phyloP scores from a whole-genome alignment of 2,329 filamentous ascomycete genomes.

The Clarireedia monteithiana region DNA sequence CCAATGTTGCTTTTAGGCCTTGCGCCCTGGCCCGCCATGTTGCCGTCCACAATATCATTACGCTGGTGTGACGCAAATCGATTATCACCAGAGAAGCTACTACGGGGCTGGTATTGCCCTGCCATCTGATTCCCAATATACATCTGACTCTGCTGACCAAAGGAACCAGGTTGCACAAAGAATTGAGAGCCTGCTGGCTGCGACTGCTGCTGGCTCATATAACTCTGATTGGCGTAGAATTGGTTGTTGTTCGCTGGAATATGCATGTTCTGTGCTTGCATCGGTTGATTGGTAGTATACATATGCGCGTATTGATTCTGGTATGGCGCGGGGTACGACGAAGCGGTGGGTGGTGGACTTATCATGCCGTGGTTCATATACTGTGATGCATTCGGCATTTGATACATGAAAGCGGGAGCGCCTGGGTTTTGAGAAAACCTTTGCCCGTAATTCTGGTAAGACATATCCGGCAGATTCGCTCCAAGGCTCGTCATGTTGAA shows the following conservation, averaged over 20 bases:
- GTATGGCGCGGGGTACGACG: slow-evolving; percentile 23
- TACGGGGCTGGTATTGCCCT: slow-evolving; percentile 16
- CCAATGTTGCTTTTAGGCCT: slow-evolving; percentile 21
- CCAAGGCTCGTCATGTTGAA: slow-evolving; percentile 24
- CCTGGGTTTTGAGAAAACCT: slow-evolving; percentile 16
- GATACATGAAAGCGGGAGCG: slow-evolving; percentile 17
- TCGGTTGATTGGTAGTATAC: slow-evolving; percentile 17
- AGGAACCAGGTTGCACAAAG: slow-evolving; percentile 22
- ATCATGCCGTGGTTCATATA: slow-evolving; percentile 13
- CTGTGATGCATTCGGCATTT: slow-evolving; percentile 19
- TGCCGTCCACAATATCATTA: slow-evolving; percentile 11
- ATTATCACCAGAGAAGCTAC: slow-evolving; percentile 16
- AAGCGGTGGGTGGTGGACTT: slow-evolving; percentile 12
- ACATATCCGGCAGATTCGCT: slow-evolving; percentile 20
- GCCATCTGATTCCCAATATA: slow-evolving; percentile 13
- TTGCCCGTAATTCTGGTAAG: slow-evolving; percentile 21
- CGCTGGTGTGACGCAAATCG: slow-evolving; percentile 13
- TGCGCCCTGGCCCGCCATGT: slow-evolving; percentile 3
- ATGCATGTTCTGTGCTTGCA: slow-evolving; percentile 13
- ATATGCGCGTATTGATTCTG: slow-evolving; percentile 22
- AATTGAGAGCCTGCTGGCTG: slow-evolving; percentile 19
- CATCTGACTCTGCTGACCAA: slow-evolving; percentile 17
- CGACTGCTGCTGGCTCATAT: slow-evolving; percentile 15
- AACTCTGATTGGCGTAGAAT: slow-evolving; percentile 22
- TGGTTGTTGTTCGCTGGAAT: slow-evolving; percentile 14